Evolutionary conservation across 2,329 filamentous ascomycete genomes (phyloP).

Genomic region (Fusarium anthophilum): DNA sequence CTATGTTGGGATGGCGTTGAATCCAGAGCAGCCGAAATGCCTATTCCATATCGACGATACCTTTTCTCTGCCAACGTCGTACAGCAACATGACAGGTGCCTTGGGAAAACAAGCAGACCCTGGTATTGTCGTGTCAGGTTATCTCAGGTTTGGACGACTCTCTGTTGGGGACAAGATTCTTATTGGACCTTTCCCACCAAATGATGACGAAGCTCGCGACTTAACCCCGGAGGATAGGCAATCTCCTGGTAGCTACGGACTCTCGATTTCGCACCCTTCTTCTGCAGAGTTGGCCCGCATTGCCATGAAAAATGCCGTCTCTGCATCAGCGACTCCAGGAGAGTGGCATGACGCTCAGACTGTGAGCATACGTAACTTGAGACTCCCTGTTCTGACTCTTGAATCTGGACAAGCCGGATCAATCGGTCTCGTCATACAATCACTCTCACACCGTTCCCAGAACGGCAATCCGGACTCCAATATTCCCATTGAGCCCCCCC

Average conservation of each 20-base stretch:
- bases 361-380: conserved; percentile 86
- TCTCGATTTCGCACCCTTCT: conserved; percentile 63
- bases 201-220: conserved; percentile 57
- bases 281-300: conserved; percentile 63
- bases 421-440: conserved; percentile 76
- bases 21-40: conserved; percentile 67
- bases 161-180: conserved; percentile 81
- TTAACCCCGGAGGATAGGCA: conserved; percentile 57
- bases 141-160: conserved; percentile 81
- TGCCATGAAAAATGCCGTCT: conserved; percentile 62
- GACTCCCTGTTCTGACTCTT: conserved; percentile 81
- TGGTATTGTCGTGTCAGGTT: conserved; percentile 83
- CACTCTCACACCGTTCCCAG: conserved; percentile 22
- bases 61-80: conserved; percentile 77
- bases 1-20: conserved; percentile 63
- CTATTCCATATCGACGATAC: conserved; percentile 93
- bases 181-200: conserved; percentile 78
- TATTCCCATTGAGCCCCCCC: conserved; percentile 45
- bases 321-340: conserved; percentile 62
- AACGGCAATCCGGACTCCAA: conserved; percentile 2
- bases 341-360: conserved; percentile 86
- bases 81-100: conserved; percentile 44
- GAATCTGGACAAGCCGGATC: conserved; percentile 88
- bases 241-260: conserved; percentile 57
- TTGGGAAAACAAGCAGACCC: conserved; percentile 47